Base-by-base conservation (phyloP, 2,329 filamentous ascomycete species). In the Amylocarpus encephaloides region DNA sequence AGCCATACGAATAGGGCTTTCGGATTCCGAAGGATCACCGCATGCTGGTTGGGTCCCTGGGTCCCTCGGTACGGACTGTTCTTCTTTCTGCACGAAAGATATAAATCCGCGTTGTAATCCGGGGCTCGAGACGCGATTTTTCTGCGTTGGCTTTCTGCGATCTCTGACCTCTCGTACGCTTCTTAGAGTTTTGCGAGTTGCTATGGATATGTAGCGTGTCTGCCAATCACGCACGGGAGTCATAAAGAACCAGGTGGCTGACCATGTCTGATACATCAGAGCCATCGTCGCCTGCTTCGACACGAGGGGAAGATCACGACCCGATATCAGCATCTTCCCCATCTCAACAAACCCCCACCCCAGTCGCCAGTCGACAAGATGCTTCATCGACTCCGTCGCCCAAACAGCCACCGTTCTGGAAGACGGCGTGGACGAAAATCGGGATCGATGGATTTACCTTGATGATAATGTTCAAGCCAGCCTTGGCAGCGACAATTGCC, bases 381-480 rank as follows among this genome's bases (percentile, higher is more conserved):
- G 22, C n/a, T 35, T 11, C 43, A 22, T 13, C 57, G 59, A 30
- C 33, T 13, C 29, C 30, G 18, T 22, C 42, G 22, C n/a, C 46
- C 12, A 32, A 18, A 15, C 50, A 49, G 32, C 54, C 46, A 13
- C 49, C 45, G 3, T 18, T 53, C 19, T 30, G 55, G 6, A 41
- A 42, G 18, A 39, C 43, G 48, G 40, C 41, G 48, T 55, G 53
- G 57, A 46, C 41, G 19, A 53, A 49, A 33, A 5, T 59, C 12
- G 55, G 51, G 1, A 35, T 59, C 18, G 56, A 49, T 35, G 42
- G 43, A 16, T 42, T 50, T 1, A 50, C 54, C 7, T 36, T 54
- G n/a, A 56, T 53, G 46, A 54, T 59, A 29, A 57, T 58, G 51
- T 39, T 59, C 41, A 59, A 58, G 39, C 51, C 53, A 7, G 55